Conservation (phyloP, 2,329 filamentous ascomycete species). For the Aspergillus luchuensis region DNA sequence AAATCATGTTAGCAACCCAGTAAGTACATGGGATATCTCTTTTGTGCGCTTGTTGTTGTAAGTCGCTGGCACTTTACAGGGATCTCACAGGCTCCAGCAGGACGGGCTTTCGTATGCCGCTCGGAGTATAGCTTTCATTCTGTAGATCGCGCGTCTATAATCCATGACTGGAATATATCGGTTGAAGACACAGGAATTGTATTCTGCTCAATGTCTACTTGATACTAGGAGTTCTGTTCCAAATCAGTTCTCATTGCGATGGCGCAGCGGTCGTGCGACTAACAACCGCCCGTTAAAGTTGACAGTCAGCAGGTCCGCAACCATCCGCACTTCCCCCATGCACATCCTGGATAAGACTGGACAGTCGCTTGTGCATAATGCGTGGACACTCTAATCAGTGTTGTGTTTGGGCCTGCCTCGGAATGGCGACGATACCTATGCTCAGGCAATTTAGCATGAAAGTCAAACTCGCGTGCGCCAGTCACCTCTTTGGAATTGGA, state of each 20-base stretch:
- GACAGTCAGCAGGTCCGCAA: not conserved
- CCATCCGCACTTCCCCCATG: not conserved
- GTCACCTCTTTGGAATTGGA: not conserved
- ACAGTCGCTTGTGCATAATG: not conserved
- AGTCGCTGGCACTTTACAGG: not conserved
- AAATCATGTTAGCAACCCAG: not conserved
- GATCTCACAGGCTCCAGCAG: no score
- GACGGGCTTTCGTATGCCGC: no score
- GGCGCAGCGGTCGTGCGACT: not conserved
- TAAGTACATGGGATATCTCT: not conserved
- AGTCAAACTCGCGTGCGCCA: constrained; percentile 4
- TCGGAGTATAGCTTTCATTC: no score
- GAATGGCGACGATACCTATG: not conserved
- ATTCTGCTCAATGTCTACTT: not conserved
- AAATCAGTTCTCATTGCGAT: not conserved
- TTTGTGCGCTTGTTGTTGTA: not conserved
- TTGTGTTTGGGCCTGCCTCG: not conserved
- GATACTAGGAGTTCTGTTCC: not conserved
- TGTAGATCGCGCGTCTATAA: no score
- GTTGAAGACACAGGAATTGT: no score
- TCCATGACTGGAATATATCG: no score
- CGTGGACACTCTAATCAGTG: not conserved
- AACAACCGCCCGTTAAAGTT: not conserved
- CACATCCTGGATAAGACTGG: not conserved
- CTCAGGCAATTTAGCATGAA: not conserved